phyloP scores from a whole-genome alignment of 1,139 yeast genomes.

The Candida glucosophila region DNA sequence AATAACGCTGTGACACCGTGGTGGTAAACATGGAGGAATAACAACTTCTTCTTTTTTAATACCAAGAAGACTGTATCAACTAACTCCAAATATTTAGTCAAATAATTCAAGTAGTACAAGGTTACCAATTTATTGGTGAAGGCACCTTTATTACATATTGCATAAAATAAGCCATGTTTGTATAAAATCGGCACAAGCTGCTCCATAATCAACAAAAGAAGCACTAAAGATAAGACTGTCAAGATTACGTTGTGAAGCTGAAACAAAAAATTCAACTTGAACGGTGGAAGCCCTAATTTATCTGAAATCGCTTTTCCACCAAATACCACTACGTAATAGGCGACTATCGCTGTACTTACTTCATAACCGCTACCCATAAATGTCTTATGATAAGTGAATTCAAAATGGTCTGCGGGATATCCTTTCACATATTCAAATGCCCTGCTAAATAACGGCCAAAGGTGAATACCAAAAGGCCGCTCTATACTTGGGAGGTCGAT shows the following conservation, averaged over 20 bases:
- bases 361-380: slow-evolving; percentile 61
- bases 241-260: slow-evolving; percentile 72
- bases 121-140: slow-evolving; percentile 84
- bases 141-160: slow-evolving; percentile 72
- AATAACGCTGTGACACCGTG: slow-evolving; percentile 97
- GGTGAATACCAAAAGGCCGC: slow-evolving; percentile 80
- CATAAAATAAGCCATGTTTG: slow-evolving; percentile 72
- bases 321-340: slow-evolving; percentile 74
- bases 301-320: slow-evolving; percentile 57
- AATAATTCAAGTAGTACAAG: slow-evolving; percentile 71
- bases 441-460: slow-evolving; percentile 80
- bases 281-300: slow-evolving; percentile 47
- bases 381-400: slow-evolving; percentile 58
- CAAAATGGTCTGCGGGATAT: slow-evolving; percentile 65
- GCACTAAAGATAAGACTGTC: slow-evolving; percentile 58
- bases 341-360: slow-evolving; percentile 54
- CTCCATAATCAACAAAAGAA: slow-evolving; percentile 67
- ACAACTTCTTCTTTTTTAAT: slow-evolving; percentile 80
- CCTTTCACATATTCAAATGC: slow-evolving; percentile 46
- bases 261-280: slow-evolving; percentile 54
- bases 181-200: slow-evolving; percentile 78
- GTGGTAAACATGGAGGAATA: slow-evolving; percentile 92
- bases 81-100: slow-evolving; percentile 76
- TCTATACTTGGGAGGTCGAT: slow-evolving; percentile 50
- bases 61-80: slow-evolving; percentile 89